Base-by-base conservation (phyloP, 192 early-diverging fungal genomes). In the Dimargaris cristalligena region DNA sequence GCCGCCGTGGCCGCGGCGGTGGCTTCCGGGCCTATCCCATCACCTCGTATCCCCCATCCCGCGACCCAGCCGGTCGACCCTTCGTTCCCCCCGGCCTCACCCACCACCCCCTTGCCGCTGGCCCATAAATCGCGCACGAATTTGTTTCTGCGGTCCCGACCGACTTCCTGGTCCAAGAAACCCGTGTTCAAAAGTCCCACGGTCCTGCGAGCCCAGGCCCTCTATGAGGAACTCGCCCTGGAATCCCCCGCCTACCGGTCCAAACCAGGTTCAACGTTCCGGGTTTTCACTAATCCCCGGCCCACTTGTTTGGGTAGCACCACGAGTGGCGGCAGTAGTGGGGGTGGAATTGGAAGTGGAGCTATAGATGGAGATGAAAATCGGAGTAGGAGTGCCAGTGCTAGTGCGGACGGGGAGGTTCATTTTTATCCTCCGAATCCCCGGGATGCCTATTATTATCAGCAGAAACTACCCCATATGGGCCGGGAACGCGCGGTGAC, bases 151-250 rank as follows among this genome's bases (percentile, higher is more conserved):
- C 23, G 50, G 13, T 26, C 23, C 23, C 50, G 50, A 2, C 50
- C 26, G 23, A 25, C 50, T 2, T 52, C 30, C 22, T 30, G 50
- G 30, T 23, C 50, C 2, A 16, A 26, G 2, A 52, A 52, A 26
- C 50, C 50, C 26, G 23, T 52, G 25, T 52, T 52, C 25, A 52
- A 52, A 26, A 52, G 50, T 23, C 50, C 50, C 16, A 30, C 30
- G 20, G 50, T 52, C 2, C 50, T 52, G 26, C 50, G 30, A 14
- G 50, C 50, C 50, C 20, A 52, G 23, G 25, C 22, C 8, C 13
- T 29, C 30, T 52, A 25, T 52, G 50, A 52, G 13, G 50, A 52
- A 25, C 20, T 26, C 26, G 25, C 30, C 6, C 20, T 47, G n/a
- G 46, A 47, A 47, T 25, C 46, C 20, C n/a, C 25, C 46, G n/a